Evolutionary conservation across 257 asterid genomes (phyloP).

Genomic region (Solanum lignicaule): DNA sequence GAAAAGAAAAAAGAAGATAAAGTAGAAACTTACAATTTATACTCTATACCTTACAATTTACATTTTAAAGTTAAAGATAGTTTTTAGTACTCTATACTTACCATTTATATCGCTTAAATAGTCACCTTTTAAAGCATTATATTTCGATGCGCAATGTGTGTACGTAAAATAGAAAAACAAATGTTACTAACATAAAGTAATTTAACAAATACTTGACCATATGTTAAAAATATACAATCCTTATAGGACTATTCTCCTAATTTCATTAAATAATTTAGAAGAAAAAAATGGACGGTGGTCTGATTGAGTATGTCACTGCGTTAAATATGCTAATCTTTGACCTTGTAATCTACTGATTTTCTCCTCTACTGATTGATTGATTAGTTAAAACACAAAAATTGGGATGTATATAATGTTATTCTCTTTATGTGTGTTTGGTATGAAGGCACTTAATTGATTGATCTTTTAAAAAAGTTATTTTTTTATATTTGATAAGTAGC

Average conservation of each 20-base stretch:
- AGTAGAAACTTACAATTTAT: neutral
- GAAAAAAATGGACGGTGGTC: neutral
- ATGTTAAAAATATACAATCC: neutral
- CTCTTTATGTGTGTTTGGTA: neutral
- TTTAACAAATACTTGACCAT: neutral
- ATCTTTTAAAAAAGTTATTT: too few species aligned
- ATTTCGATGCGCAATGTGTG: neutral
- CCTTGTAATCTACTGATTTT: neutral
- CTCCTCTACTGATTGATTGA: neutral
- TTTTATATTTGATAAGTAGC: too few species aligned
- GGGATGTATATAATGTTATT: neutral
- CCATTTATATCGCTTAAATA: neutral
- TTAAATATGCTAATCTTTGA: neutral
- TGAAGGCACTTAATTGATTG: too few species aligned
- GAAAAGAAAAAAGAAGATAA: neutral
- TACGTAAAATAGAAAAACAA: neutral
- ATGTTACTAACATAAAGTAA: neutral
- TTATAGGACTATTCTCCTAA: neutral
- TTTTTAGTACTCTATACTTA: neutral
- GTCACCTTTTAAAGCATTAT: neutral
- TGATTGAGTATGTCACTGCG: neutral
- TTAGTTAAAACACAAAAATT: neutral
- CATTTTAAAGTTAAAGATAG: too few species aligned
- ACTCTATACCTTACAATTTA: neutral
- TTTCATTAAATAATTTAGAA: neutral